A percentile compares a stretch with the other conserved stretches of the same genome.
Conservation (phyloP, 164 flowering plant genomes). For the Saururus chinensis region DNA sequence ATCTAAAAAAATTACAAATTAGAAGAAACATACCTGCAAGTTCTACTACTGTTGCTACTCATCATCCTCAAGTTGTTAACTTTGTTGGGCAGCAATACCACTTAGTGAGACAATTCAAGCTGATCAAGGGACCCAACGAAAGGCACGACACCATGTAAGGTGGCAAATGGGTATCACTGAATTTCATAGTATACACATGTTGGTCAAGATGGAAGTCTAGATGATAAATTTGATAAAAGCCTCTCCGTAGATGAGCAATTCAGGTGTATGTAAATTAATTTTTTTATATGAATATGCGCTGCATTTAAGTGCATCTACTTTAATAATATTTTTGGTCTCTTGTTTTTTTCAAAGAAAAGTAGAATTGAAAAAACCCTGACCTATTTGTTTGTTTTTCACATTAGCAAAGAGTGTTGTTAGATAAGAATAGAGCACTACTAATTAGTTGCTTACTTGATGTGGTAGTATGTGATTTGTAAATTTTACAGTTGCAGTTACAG, state of each 20-base stretch:
- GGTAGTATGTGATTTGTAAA: too few species aligned
- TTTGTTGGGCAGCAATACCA: conserved; percentile 22
- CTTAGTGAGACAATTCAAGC: conserved; percentile 22
- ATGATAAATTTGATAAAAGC: not conserved
- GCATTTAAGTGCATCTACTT: too few species aligned
- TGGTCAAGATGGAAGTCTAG: not conserved
- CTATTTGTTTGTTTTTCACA: too few species aligned
- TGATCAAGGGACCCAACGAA: conserved; percentile 74
- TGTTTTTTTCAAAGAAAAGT: too few species aligned
- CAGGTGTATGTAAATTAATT: too few species aligned
- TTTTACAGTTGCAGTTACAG: too few species aligned
- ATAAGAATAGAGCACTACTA: not conserved
- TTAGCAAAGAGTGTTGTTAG: not conserved
- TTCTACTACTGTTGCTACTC: conserved; percentile 20
- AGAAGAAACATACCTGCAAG: conserved; percentile 37
- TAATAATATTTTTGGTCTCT: too few species aligned
- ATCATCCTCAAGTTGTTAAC: conserved; percentile 21
- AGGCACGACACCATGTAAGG: conserved; percentile 99
- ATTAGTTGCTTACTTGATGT: not conserved
- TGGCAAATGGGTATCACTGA: conserved; percentile 46
- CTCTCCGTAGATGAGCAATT: not conserved
- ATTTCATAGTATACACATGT: not conserved
- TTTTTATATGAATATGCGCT: too few species aligned
- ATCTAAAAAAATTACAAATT: conserved; percentile 65
- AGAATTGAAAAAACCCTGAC: not conserved